Base-by-base conservation (phyloP, 2,329 filamentous ascomycete species). In the Colletotrichum eremochloae region DNA sequence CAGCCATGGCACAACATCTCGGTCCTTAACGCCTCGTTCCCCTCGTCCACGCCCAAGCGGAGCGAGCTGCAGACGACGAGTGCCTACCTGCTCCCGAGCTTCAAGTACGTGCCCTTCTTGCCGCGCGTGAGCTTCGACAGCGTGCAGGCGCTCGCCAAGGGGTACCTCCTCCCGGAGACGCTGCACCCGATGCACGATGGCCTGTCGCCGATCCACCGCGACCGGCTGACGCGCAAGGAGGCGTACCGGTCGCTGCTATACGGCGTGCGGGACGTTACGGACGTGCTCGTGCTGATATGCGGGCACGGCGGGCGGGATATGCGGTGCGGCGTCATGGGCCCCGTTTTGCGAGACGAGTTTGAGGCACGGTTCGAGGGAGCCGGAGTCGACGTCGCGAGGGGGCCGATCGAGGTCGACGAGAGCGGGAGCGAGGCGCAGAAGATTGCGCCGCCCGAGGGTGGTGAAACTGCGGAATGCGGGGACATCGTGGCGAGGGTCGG, bases 1-100 rank as follows among this genome's bases (percentile, higher is more conserved):
- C 74, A 97, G 94, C 94, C 95, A 44, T 97, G 93, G 80, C 93
- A 95, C 82, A 94, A 95, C 80, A 83, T 97, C 69, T 88, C 94
- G 36, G 84, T 96, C 68, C 90, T 94, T 31, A 94, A 94, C 77
- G 88, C 92, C 15, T 97, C 94, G 0, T 92, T 97, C 76, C 85
- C 87, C 12, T 89, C 92, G 42, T 87, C 86, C 9, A 79, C 81
- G n/a, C 83, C 83, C 2, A 81, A 81, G 44, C 81, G 85, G 36
- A 78, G 75, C 18, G 81, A 85, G 66, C 80, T 87, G 67, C 86
- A 87, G 79, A 87, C 81, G 29, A 88, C 88, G 0, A 94, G 92
- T 1, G 93, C 88, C 1, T 93, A 96, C 78, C 86, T 97, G 29
- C 89, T 97, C 42, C 95, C 95, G 2, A 91, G 90, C 80, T 97